Base-by-base conservation (phyloP, 164 flowering plant genomes). In the Aristolochia contorta region DNA sequence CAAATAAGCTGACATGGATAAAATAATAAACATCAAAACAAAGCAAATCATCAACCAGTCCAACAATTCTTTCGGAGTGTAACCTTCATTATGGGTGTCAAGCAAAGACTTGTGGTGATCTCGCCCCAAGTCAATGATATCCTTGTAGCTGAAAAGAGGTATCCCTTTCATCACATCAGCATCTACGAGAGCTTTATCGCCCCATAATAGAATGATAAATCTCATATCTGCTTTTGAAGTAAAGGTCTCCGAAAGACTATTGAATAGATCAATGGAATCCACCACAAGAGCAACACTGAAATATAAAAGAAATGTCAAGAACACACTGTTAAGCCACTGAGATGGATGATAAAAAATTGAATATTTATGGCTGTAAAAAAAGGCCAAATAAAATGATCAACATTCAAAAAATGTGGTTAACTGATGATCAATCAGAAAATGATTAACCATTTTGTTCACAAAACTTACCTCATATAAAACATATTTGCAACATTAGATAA, bases 191-290 rank as follows among this genome's bases (percentile, higher is more conserved):
- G 89, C 79, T 69, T 87, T 92, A 19, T 89, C 89, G 30, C 98
- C 98, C 98, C 98, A 92, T 7, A 92, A 88, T 56, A 92, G 78
- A 72, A 92, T 71, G 46, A 83, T 59, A 74, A 83, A 87, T 75
- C 79, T 78, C 58, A 81, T 55, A 43, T 57, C 37, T 63, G 89
- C 77, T 57, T 62, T 71, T 48, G 83, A 71, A 60, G 46, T 62
- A 61, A 92, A 84, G 57, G 75, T 63, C 63, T 81, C 76, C 21
- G 77, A 74, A 37, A 89, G 74, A 60, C 78, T 81, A 57, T 81
- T 80, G 79, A 76, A 79, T 67, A 87, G 65, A 48, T 82, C 84
- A 62, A 89, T 84, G 76, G 62, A 77, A 73, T 92, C 98, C 76
- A 87, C 88, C 27, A 78, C 80, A 59, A 92, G 82, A 27, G 89